Base-by-base conservation (phyloP, 2,329 filamentous ascomycete genomes). In the Ceratocystis destructans region DNA sequence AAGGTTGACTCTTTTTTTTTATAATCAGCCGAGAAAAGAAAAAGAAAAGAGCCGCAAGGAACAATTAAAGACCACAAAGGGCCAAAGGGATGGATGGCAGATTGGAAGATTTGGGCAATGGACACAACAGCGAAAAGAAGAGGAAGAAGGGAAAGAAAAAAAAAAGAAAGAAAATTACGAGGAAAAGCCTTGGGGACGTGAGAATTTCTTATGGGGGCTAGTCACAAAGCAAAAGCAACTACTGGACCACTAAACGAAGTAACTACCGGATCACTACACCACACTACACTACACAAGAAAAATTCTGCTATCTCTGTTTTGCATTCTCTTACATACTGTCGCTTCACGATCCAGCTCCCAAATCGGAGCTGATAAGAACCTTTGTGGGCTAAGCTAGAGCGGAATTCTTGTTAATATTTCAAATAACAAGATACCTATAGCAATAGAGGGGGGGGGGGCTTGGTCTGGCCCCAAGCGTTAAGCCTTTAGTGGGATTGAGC, bases 11-110 rank as follows among this genome's bases (percentile, higher is more conserved):
- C 45, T 62, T 62, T 45, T 55, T 55, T 62, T 59, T 62, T 28
- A 28, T 25, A 25, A 25, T 44, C 44, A 48, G 61, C 57, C 64
- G 57, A 46, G 66, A 69, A 68, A 61, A 64, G 22, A 67, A 69
- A 71, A 69, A 66, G 66, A 66, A 67, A 69, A 69, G 69, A 53
- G 67, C 66, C 69, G 66, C 67, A 61, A 59, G 68, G 37, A 41
- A 59, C 28, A 59, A 59, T 59, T 31, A 62, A 68, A 67, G 64
- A 50, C 55, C 50, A 45, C 61, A 63, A 63, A 28, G 61, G 61
- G 22, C 61, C 37, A 62, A 48, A 59, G 20, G 28, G 25, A 28
- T 50, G 61, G 61, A 63, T 63, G 48, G 7, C 45, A 31, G 57
- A 62, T 48, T 64, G 66, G 22, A 62, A 50, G 64, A 48, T 37